phyloP scores from a whole-genome alignment of 2,329 filamentous ascomycete genomes.

The Rhexocercosporidium sp. region DNA sequence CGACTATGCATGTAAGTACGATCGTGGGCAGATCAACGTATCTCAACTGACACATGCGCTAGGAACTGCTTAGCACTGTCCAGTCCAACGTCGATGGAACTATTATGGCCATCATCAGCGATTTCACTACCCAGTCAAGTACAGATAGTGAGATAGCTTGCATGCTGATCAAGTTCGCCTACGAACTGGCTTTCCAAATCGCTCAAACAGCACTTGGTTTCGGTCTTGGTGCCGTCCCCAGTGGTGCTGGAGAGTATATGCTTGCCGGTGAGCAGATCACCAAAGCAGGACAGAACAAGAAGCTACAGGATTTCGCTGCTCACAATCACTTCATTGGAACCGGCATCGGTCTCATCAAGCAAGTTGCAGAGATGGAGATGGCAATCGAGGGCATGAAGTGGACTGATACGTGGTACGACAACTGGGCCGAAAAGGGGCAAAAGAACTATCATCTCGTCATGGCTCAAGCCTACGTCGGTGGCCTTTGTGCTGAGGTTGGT shows the following conservation, averaged over 20 bases:
- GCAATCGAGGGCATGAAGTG: not conserved
- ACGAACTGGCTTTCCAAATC: not conserved
- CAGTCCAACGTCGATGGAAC: not conserved
- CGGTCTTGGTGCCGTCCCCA: not conserved
- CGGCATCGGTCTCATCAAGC: not conserved
- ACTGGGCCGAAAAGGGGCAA: not conserved
- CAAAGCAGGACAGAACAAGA: not conserved
- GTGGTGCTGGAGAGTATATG: not conserved
- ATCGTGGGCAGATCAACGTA: no score
- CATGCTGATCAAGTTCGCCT: not conserved
- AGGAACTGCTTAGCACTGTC: not conserved
- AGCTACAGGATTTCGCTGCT: not conserved
- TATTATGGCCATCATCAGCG: slow-evolving; percentile 1
- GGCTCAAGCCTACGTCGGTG: not conserved
- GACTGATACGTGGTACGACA: not conserved
- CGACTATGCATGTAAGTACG: not conserved
- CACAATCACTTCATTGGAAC: not conserved
- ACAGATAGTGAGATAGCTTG: slow-evolving; percentile 4
- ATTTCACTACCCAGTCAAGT: not conserved
- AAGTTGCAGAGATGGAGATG: not conserved
- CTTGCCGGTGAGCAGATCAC: not conserved
- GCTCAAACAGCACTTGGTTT: not conserved
- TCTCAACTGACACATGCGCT: no score
- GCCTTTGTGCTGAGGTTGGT: slow-evolving; percentile 4
- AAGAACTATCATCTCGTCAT: not conserved